Evolutionary conservation across 208 protist genomes (phyloP), one percentile per base, ranked within the genome.

Genomic region (Blechomonas ayalai): DNA sequence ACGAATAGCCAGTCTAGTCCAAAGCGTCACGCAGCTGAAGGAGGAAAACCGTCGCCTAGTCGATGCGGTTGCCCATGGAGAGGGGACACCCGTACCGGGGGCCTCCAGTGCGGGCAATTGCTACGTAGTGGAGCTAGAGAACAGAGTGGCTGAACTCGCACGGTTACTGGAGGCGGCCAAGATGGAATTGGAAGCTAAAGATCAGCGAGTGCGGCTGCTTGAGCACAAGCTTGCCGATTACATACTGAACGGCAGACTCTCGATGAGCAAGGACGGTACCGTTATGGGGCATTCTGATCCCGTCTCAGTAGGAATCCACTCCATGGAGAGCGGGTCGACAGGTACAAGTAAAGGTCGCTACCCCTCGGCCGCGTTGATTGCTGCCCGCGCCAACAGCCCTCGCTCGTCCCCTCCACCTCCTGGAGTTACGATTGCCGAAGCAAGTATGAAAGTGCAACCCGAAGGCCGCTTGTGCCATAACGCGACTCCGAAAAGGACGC

Each of bases 161-260:
- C 44, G 40, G 10, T 39, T 49, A 24, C 44, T 88, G 13, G 69
- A 78, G 43, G 46, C 53, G 25, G 64, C 63, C 38, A 47, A 63
- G 23, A 52, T 23, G 4, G 74, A 83, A 33, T 31, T 85, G 22
- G 63, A 62, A 19, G 42, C 36, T 5, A 73, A 83, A 25, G 73
- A 89, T 19, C 72, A 82, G 49, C 72, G 83, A n/a, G 77, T 89
- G 45, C 78, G 79, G 1, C 63, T 86, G 52, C 60, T 92, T 16
- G 75, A 92, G 35, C 67, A 80, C 48, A 80, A 71, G n/a, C 69
- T 92, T 4, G 83, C 68, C 1, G 74, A 92, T 35, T 64, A 77
- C 35, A 28, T 89, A 8, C 67, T 91, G 10, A 38, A 38, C 3
- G 60, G 58, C 18, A 32, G 22, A 15, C 13, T 7, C 5, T 15